Conservation (phyloP, 164 flowering plant species). For the Berberis vulgaris region DNA sequence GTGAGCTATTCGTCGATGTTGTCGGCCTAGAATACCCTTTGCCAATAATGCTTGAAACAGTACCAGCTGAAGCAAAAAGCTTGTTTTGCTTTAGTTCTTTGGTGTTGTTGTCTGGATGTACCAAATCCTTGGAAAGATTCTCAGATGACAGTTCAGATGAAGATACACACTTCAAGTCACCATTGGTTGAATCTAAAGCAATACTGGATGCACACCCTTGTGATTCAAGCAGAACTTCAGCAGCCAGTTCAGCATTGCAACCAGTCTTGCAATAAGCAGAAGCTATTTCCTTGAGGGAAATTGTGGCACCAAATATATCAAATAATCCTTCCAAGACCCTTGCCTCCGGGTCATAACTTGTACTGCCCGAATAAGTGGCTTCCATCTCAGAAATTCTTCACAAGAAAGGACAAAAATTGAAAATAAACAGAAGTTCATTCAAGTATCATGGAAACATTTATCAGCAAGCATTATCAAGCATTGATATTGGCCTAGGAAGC, state of each 20-base stretch:
- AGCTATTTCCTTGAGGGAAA: conserved; percentile 44
- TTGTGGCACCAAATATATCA: conserved; percentile 38
- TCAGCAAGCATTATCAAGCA: too few species aligned
- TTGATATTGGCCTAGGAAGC: too few species aligned
- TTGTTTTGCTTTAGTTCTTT: conserved; percentile 26
- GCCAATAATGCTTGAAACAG: conserved; percentile 41
- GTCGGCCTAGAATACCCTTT: conserved; percentile 29
- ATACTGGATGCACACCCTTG: conserved; percentile 13
- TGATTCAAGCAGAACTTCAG: conserved; percentile 28
- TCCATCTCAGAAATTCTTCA: conserved; percentile 24
- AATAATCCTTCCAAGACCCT: conserved; percentile 33
- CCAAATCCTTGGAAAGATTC: conserved; percentile 8
- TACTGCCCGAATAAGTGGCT: conserved; percentile 9
- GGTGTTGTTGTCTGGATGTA: conserved; percentile 8
- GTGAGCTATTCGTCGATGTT: conserved; percentile 15
- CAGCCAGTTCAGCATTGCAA: conserved; percentile 30
- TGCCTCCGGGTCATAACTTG: conserved; percentile 20
- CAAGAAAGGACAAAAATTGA: not conserved
- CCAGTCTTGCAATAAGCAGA: conserved; percentile 48
- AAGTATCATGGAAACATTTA: too few species aligned
- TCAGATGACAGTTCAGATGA: conserved; percentile 7
- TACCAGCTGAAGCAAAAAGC: conserved; percentile 36
- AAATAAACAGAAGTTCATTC: too few species aligned
- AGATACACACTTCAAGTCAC: conserved; percentile 6
- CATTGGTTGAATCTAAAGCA: conserved; percentile 7